Percentiles rank a stretch among this genome's conserved stretches.
These are phyloP conservation scores for Balamuthia mandrillaris DNA, from an alignment of 208 protist species.

Conservation along the genomic window DNA sequence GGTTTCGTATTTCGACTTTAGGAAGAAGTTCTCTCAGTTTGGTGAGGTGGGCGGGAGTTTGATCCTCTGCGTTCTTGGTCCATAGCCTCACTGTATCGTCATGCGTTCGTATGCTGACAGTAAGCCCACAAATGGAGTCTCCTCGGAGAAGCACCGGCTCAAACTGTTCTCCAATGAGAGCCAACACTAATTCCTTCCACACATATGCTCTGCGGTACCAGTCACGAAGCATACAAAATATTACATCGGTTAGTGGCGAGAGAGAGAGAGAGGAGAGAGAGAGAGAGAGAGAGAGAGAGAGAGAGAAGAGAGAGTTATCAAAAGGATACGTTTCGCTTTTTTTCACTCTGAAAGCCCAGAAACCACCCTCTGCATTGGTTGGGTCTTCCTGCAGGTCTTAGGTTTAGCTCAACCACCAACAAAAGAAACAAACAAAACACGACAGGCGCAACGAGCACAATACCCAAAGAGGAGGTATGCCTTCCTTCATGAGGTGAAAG, in stretches of 20 bases:
- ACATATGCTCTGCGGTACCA: neutral
- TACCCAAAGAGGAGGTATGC: constrained; percentile 28
- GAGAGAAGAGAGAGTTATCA: neutral
- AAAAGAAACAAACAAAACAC: no score
- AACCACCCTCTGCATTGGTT: constrained; percentile 25
- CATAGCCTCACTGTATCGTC: constrained; percentile 37
- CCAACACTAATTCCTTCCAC: constrained; percentile 36
- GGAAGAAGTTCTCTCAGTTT: constrained; percentile 21
- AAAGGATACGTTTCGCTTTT: constrained; percentile 30
- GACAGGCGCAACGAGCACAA: no score
- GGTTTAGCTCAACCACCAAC: no score
- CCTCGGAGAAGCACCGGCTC: neutral
- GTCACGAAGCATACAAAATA: neutral
- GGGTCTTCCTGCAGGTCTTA: no score
- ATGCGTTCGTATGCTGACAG: constrained; percentile 35
- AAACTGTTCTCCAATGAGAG: constrained; percentile 40
- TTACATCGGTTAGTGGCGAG: neutral
- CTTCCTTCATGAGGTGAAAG: constrained; percentile 37
- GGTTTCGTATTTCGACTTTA: constrained; percentile 22
- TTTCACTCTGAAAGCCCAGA: constrained; percentile 29
- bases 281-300: neutral
- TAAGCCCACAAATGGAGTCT: constrained; percentile 33
- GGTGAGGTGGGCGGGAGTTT: neutral
- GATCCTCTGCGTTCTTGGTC: constrained; percentile 19
- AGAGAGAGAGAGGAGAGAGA: neutral